Evolutionary conservation across 2,329 filamentous ascomycete species (phyloP).

Genomic region (Fusarium pseudograminearum): DNA sequence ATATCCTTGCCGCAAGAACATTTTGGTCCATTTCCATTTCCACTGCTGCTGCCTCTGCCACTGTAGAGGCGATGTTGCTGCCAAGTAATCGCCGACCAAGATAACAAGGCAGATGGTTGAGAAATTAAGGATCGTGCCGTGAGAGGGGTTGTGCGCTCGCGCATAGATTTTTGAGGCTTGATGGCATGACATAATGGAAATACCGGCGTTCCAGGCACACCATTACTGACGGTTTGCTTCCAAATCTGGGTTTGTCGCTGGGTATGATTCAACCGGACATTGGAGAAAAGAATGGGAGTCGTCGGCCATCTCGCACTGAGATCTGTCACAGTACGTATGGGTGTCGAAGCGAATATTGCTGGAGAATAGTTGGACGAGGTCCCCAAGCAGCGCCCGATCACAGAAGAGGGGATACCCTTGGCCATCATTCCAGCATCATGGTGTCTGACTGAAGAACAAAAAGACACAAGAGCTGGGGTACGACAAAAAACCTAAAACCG

Average conservation of each 20-base stretch:
- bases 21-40: constrained; percentile 32
- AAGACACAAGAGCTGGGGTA: constrained; percentile 32
- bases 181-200: constrained; percentile 11
- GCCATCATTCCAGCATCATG: constrained; percentile 59
- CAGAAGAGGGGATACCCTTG: constrained; percentile 54
- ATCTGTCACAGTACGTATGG: constrained; percentile 32
- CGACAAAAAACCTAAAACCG: constrained; percentile 9
- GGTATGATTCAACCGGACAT: constrained; percentile 20
- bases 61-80: constrained; percentile 39
- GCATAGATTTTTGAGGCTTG: constrained; percentile 9
- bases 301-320: constrained; percentile 23
- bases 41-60: constrained; percentile 20
- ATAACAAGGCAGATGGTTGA: background rate
- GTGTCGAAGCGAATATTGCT: constrained; percentile 40
- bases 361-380: constrained; percentile 44
- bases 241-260: constrained; percentile 14
- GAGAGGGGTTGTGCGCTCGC: constrained; percentile 16
- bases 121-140: constrained; percentile 1
- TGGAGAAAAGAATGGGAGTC: constrained; percentile 14
- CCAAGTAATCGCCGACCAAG: constrained; percentile 10
- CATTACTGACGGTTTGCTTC: constrained; percentile 14
- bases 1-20: constrained; percentile 46
- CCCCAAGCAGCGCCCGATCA: constrained; percentile 53
- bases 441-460: constrained; percentile 47
- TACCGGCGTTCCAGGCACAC: constrained; percentile 4